phyloP scores from a whole-genome alignment of 805 yeast species.

The Metschnikowia picachoensis region DNA sequence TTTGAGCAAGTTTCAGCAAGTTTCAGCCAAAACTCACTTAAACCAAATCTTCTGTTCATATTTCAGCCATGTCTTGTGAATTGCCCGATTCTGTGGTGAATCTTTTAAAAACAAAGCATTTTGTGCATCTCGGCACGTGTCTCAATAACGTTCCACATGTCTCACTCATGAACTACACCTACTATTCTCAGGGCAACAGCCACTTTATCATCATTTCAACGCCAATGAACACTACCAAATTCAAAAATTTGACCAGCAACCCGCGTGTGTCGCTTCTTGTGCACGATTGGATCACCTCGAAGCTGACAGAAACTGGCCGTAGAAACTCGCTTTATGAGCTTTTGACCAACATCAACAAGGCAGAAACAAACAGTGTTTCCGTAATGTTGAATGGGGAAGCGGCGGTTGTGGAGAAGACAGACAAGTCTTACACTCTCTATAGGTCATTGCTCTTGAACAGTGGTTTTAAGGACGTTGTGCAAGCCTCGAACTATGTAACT shows the following conservation, averaged over 20 bases:
- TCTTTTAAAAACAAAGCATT: slow-evolving; percentile 58
- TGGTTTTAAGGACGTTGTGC: slow-evolving; percentile 67
- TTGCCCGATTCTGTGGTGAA: slow-evolving; percentile 36
- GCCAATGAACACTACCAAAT: slow-evolving; percentile 68
- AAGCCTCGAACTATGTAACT: slow-evolving; percentile 43
- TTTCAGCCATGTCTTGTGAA: not conserved
- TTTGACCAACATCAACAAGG: slow-evolving; percentile 72
- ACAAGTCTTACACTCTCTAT: slow-evolving; percentile 55
- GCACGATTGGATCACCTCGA: slow-evolving; percentile 85
- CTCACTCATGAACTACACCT: slow-evolving; percentile 86
- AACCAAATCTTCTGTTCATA: not conserved
- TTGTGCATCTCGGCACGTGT: slow-evolving; percentile 83
- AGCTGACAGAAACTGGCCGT: slow-evolving; percentile 25
- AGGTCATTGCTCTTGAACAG: slow-evolving; percentile 56
- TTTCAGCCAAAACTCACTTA: not conserved
- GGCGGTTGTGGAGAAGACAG: slow-evolving; percentile 39
- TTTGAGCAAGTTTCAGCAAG: not conserved
- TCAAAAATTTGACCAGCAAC: slow-evolving; percentile 60
- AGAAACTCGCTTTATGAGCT: slow-evolving; percentile 43
- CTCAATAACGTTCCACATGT: slow-evolving; percentile 76
- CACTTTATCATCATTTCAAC: slow-evolving; percentile 69
- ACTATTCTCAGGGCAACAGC: slow-evolving; percentile 38
- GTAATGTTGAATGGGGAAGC: slow-evolving; percentile 80
- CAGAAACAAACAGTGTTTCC: slow-evolving; percentile 68
- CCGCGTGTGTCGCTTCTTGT: slow-evolving; percentile 78